phyloP scores from a whole-genome alignment of 495 filamentous ascomycete genomes.

The Oidiodendron maius region DNA sequence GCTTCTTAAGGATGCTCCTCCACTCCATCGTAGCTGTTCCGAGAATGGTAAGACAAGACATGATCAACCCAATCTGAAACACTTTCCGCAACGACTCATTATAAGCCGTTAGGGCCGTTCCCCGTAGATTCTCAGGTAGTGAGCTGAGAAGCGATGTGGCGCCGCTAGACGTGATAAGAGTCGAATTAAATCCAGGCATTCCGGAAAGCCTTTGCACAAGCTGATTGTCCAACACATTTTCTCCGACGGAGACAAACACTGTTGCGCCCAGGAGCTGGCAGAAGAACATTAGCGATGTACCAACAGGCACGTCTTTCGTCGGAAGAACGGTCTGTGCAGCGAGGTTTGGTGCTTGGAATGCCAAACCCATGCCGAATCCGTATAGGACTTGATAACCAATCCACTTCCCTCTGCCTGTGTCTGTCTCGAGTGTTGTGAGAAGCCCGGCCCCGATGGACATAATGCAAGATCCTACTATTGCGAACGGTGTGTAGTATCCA shows the following conservation, averaged over 20 bases:
- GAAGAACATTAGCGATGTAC: constrained; percentile 55
- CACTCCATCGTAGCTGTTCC: constrained; percentile 62
- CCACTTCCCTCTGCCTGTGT: constrained; percentile 50
- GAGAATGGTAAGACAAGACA: constrained; percentile 53
- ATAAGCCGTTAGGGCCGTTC: constrained; percentile 58
- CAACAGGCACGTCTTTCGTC: constrained; percentile 48
- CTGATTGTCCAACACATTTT: constrained; percentile 55
- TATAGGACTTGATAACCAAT: constrained; percentile 63
- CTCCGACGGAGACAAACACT: constrained; percentile 54
- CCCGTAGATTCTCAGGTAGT: constrained; percentile 39
- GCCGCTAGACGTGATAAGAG: constrained; percentile 36
- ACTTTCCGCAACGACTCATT: constrained; percentile 59
- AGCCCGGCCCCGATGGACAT: constrained; percentile 56
- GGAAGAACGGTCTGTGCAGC: constrained; percentile 50
- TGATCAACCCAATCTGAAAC: constrained; percentile 62
- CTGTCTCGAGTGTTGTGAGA: constrained; percentile 48
- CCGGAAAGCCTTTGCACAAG: constrained; percentile 34
- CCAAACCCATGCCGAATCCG: constrained; percentile 61
- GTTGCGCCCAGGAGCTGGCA: constrained; percentile 53
- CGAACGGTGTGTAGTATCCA: constrained; percentile 64
- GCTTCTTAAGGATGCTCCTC: constrained; percentile 22
- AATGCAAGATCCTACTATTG: constrained; percentile 43
- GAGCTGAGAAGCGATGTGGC: constrained; percentile 41
- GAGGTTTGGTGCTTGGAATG: constrained; percentile 54
- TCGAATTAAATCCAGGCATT: constrained; percentile 37